Evolutionary conservation across 306 rosid species (phyloP).

Genomic region (Inga laurina): DNA sequence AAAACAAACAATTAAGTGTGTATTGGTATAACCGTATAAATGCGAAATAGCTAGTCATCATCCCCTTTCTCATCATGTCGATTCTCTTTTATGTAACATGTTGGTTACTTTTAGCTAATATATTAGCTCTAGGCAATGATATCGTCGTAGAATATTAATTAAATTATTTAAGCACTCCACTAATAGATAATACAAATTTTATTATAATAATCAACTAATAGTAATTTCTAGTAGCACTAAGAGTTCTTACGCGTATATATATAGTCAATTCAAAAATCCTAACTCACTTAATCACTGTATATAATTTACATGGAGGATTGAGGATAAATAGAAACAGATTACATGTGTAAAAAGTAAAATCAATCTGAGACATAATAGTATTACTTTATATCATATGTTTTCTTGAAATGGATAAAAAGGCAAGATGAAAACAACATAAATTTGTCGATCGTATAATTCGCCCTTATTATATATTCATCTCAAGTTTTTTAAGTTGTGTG

Average conservation of each 20-base stretch:
- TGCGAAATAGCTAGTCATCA: not conserved
- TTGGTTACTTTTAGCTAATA: not conserved
- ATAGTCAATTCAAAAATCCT: not conserved
- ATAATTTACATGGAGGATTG: not conserved
- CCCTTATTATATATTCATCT: not conserved
- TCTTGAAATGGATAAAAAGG: not conserved
- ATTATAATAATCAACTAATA: not conserved
- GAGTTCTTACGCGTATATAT: not conserved
- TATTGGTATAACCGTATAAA: not conserved
- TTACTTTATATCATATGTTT: not conserved
- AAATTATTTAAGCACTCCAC: not conserved
- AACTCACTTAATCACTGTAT: not conserved
- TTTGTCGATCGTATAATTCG: not conserved
- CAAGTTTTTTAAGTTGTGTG: slow-evolving; percentile 56
- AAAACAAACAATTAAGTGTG: not conserved
- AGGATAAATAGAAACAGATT: not conserved
- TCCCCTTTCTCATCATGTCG: not conserved
- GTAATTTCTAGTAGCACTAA: not conserved
- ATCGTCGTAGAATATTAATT: not conserved
- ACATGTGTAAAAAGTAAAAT: not conserved
- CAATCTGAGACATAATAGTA: not conserved
- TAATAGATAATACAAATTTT: not conserved
- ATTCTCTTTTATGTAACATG: not conserved
- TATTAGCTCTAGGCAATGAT: not conserved
- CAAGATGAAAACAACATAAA: not conserved